These are phyloP conservation scores for Pseudogymnoascus sp. DNA, from an alignment of 2,329 filamentous ascomycete genomes.

Conservation along the genomic window DNA sequence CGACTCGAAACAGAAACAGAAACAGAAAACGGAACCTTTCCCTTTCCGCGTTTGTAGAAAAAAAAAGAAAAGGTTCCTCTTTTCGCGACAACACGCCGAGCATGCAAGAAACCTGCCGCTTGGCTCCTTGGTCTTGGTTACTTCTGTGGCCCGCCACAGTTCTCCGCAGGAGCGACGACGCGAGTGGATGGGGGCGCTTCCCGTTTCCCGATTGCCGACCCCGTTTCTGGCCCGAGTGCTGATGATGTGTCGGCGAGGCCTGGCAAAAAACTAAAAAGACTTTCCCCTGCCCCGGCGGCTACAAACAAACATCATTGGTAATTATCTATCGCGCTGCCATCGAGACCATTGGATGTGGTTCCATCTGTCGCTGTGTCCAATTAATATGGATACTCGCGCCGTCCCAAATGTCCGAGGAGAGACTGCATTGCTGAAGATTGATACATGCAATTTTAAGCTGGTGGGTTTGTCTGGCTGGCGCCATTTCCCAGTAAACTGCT, in stretches of 20 bases:
- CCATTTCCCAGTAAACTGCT: not conserved
- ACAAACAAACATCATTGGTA: not conserved
- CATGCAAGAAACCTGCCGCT: not conserved
- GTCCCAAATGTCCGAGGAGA: not conserved
- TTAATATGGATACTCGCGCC: conserved; percentile 1
- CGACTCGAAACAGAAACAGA: not conserved
- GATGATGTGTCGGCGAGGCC: not conserved
- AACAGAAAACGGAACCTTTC: not conserved
- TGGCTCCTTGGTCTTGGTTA: not conserved
- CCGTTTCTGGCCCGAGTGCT: conserved; percentile 5
- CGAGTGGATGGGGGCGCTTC: conserved; percentile 4
- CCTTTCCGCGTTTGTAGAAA: not conserved
- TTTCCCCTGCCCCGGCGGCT: not conserved
- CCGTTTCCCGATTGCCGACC: conserved; percentile 3
- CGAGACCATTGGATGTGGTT: not conserved
- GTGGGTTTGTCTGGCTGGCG: not conserved
- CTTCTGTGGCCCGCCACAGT: not conserved
- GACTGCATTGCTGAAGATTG: not conserved
- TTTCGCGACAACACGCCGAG: not conserved
- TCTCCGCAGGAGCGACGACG: not conserved
- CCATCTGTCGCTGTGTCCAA: not conserved
- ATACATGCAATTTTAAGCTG: conserved; percentile 1
- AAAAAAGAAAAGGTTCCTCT: not conserved
- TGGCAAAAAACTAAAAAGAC: not conserved
- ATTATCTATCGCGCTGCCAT: not conserved